Conservation (phyloP, 176 grass and related monocot species). For the Eragrostis curvula region DNA sequence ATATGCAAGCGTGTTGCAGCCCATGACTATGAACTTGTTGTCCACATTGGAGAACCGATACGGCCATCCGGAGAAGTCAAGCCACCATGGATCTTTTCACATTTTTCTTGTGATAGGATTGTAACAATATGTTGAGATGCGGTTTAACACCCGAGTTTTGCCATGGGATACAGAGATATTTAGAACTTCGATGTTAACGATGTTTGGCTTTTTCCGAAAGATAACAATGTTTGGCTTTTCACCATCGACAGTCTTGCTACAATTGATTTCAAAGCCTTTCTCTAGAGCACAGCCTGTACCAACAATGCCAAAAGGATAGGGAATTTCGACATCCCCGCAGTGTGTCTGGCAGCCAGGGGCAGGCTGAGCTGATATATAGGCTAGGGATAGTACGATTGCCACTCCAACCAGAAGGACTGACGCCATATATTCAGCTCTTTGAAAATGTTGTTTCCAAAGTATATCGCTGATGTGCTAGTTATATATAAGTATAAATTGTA, state of each 20-base stretch:
- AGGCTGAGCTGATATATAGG: conserved; percentile 1
- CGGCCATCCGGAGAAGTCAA: neutral
- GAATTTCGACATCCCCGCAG: conserved; percentile 9
- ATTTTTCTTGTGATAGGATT: neutral
- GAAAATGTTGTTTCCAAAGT: neutral
- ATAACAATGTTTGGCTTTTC: neutral
- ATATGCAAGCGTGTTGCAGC: conserved; percentile 38
- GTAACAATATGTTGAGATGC: conserved; percentile 11
- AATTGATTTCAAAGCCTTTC: neutral
- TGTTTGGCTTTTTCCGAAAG: too few relatives aligned
- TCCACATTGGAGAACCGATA: neutral
- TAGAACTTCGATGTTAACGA: neutral
- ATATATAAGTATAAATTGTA: neutral
- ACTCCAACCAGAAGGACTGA: neutral
- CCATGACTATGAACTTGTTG: conserved; percentile 24
- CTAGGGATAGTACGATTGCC: neutral
- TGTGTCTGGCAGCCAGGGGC: neutral
- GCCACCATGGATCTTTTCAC: rapidly evolving
- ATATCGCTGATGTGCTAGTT: neutral
- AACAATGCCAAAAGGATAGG: conserved; percentile 25
- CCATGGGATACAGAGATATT: conserved; percentile 7
- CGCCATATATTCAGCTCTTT: neutral
- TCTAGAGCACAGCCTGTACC: neutral
- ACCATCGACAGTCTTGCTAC: neutral
- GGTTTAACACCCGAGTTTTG: neutral